Conservation (phyloP, 2,329 filamentous ascomycete species). For the Davidsoniella virescens region DNA sequence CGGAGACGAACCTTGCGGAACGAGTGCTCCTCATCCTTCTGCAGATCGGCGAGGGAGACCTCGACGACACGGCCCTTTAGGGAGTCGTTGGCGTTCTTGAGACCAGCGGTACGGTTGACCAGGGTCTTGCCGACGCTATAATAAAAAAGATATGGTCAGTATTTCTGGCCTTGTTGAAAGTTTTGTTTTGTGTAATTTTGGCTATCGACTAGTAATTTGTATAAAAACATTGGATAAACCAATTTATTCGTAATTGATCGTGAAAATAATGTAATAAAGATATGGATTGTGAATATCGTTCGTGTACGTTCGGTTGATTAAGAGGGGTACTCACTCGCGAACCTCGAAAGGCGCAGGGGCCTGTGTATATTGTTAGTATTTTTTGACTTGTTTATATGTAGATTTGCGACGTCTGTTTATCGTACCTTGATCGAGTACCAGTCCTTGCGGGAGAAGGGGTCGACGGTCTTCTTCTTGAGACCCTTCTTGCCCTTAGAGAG, state of each 20-base stretch:
- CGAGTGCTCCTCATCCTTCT: slow-evolving; percentile 99
- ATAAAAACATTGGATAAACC: neutral
- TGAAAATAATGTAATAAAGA: no score
- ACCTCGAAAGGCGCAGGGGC: slow-evolving; percentile 90
- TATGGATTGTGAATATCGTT: neutral
- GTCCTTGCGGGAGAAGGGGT: slow-evolving; percentile 97
- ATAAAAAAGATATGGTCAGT: slow-evolving; percentile 14
- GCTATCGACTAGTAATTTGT: neutral
- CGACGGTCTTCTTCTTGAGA: slow-evolving; percentile 97
- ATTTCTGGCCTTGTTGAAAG: slow-evolving; percentile 2
- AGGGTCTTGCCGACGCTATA: slow-evolving; percentile 96
- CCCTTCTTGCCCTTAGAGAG: slow-evolving; percentile 99
- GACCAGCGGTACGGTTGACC: slow-evolving; percentile 97
- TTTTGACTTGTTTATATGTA: neutral
- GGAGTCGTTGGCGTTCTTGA: slow-evolving; percentile 99
- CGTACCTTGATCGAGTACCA: slow-evolving; percentile 94
- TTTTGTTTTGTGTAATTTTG: neutral
- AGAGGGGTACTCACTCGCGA: slow-evolving; percentile 62
- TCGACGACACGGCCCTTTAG: slow-evolving; percentile 98
- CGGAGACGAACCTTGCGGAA: slow-evolving; percentile 99
- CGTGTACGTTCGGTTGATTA: neutral
- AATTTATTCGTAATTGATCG: neutral
- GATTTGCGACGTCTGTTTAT: neutral
- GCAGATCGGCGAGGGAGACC: slow-evolving; percentile 94
- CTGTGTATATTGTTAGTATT: slow-evolving; percentile 28